Conservation (phyloP, 345 rosid genomes). For the Geranium brycei region DNA sequence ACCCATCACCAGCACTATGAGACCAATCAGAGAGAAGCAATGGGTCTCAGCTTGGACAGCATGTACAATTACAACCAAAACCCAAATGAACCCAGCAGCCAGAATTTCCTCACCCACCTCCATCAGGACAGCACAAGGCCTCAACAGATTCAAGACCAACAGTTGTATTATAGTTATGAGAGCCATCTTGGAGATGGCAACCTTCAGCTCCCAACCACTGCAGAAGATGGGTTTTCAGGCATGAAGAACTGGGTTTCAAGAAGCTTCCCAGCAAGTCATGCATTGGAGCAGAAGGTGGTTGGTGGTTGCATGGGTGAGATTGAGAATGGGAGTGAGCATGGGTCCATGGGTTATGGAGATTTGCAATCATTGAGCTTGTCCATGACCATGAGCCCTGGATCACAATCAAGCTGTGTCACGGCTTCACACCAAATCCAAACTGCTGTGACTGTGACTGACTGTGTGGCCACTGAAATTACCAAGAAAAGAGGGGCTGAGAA, state of each 20-base stretch:
- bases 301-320: constrained; percentile 24
- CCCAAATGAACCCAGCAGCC: too few relatives aligned
- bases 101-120: constrained; percentile 16
- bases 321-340: constrained; percentile 26
- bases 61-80: constrained; percentile 34
- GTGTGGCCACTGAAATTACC: constrained; percentile 35
- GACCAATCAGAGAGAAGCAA: constrained; percentile 44
- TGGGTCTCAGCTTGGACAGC: constrained; percentile 70
- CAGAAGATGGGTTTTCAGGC: constrained; percentile 19
- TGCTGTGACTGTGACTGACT: constrained; percentile 32
- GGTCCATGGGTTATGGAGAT: constrained; percentile 53
- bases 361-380: constrained; percentile 85
- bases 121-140: constrained; percentile 20
- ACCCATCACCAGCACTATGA: constrained; percentile 45
- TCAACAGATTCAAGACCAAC: constrained; percentile 19
- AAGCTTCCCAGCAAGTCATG: constrained; percentile 31
- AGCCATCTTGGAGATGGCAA: constrained; percentile 22
- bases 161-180: constrained; percentile 29
- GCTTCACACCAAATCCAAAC: constrained; percentile 49
- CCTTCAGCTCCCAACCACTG: constrained; percentile 31
- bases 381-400: constrained; percentile 97
- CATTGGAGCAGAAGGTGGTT: constrained; percentile 34
- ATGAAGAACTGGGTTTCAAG: constrained; percentile 33
- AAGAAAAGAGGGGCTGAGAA: constrained; percentile 77
- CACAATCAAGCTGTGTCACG: constrained; percentile 75